These are phyloP conservation scores for Monsonia emarginata DNA, from an alignment of 441 rosid genomes.

Conservation along the genomic window DNA sequence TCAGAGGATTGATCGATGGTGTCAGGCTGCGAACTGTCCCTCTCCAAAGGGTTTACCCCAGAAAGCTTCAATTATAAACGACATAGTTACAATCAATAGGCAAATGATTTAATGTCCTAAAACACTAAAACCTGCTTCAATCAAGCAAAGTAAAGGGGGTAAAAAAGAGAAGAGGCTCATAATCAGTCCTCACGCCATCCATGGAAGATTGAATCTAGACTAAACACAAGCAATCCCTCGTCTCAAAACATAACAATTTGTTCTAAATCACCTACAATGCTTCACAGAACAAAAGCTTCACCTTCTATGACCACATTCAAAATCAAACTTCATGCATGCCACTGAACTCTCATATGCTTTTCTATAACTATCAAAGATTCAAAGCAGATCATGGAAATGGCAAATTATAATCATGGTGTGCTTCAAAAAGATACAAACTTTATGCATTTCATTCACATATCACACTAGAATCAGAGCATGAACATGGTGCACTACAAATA, in stretches of 20 bases:
- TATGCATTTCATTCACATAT: not conserved
- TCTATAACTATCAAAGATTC: not conserved
- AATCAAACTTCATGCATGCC: not conserved
- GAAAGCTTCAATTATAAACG: slow-evolving; percentile 12
- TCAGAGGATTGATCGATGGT: slow-evolving; percentile 12
- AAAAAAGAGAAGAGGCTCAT: not conserved
- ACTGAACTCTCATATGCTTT: not conserved
- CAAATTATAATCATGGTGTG: not conserved
- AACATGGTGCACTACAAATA: not conserved
- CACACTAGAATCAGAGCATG: not conserved
- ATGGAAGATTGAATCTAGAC: not conserved
- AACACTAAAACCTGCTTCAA: not conserved
- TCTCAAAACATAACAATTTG: not conserved
- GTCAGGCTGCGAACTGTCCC: slow-evolving; percentile 11
- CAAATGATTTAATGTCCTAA: not conserved
- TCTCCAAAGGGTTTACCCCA: slow-evolving; percentile 8
- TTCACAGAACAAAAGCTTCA: not conserved
- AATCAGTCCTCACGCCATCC: not conserved
- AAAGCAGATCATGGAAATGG: not conserved
- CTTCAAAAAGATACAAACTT: not conserved
- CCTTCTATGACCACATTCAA: not conserved
- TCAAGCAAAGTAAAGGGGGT: not conserved
- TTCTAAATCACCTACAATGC: not conserved
- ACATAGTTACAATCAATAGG: not conserved
- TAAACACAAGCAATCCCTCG: not conserved